Evolutionary conservation across 1,284 basidiomycete genomes (phyloP).

Genomic region (Naganishia liquefaciens): DNA sequence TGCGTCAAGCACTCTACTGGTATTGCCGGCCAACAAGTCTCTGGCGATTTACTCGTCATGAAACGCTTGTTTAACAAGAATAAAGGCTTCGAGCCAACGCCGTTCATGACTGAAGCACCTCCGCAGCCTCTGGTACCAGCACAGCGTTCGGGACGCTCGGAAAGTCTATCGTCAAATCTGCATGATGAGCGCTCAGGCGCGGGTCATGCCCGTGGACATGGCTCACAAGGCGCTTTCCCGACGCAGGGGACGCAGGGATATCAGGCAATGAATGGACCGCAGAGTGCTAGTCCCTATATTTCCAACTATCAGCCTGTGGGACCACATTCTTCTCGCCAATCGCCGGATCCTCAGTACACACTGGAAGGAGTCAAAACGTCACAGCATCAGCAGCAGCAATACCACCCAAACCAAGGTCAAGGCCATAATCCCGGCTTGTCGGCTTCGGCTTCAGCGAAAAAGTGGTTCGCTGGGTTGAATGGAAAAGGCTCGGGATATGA

Average conservation of each 20-base stretch:
- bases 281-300: not conserved
- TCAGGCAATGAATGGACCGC: not conserved
- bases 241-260: not conserved
- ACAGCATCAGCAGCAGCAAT: slow-evolving; percentile 1
- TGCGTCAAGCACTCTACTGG: too few species aligned
- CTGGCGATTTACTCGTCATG: not conserved
- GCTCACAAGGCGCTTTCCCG: not conserved
- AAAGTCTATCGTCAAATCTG: not conserved
- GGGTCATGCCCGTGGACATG: not conserved
- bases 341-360: slow-evolving; percentile 15
- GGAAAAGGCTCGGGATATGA: slow-evolving; percentile 21
- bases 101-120: slow-evolving; percentile 14
- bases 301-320: not conserved
- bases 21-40: too few species aligned
- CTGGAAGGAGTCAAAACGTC: not conserved
- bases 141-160: not conserved
- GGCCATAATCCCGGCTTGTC: not conserved
- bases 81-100: slow-evolving; percentile 23
- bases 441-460: slow-evolving; percentile 22
- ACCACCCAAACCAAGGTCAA: not conserved
- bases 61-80: slow-evolving; percentile 25
- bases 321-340: slow-evolving; percentile 8
- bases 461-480: slow-evolving; percentile 19
- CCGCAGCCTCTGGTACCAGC: not conserved
- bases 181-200: not conserved